Conservation (phyloP, 2,329 filamentous ascomycete species). For the Sphaceloma murrayae region DNA sequence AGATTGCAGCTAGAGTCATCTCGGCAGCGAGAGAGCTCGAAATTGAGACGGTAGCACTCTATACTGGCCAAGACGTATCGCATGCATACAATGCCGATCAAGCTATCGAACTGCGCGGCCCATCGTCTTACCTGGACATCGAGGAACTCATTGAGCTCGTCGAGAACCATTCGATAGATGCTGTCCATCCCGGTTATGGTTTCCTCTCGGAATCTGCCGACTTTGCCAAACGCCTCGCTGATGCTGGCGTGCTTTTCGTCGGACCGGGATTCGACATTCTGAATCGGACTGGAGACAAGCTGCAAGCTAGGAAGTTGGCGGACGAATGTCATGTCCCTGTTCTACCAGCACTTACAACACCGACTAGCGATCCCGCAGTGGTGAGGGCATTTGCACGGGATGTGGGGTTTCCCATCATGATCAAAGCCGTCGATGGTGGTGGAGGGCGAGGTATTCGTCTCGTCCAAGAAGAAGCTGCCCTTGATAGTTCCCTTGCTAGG, state of each 20-base stretch:
- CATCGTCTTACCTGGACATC: slow-evolving; percentile 46
- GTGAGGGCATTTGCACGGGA: slow-evolving; percentile 49
- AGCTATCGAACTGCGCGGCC: slow-evolving; percentile 42
- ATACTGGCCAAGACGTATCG: slow-evolving; percentile 45
- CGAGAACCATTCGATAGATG: slow-evolving; percentile 43
- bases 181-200: slow-evolving; percentile 52
- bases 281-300: slow-evolving; percentile 47
- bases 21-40: slow-evolving; percentile 50
- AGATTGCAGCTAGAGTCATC: slow-evolving; percentile 54
- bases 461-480: slow-evolving; percentile 35
- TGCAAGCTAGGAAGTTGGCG: slow-evolving; percentile 45
- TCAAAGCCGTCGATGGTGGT: slow-evolving; percentile 57
- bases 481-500: slow-evolving; percentile 40
- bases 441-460: slow-evolving; percentile 52
- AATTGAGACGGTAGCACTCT: slow-evolving; percentile 48
- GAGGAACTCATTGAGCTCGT: slow-evolving; percentile 39
- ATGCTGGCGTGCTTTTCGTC: slow-evolving; percentile 40
- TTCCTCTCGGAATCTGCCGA: slow-evolving; percentile 51
- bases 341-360: slow-evolving; percentile 38
- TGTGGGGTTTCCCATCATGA: slow-evolving; percentile 48
- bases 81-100: slow-evolving; percentile 46
- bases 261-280: slow-evolving; percentile 50
- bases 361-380: slow-evolving; percentile 36
- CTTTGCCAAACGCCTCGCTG: slow-evolving; percentile 39
- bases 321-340: slow-evolving; percentile 44